Base-by-base conservation (phyloP, 805 yeast genomes). In the Torulaspora delbrueckii region DNA sequence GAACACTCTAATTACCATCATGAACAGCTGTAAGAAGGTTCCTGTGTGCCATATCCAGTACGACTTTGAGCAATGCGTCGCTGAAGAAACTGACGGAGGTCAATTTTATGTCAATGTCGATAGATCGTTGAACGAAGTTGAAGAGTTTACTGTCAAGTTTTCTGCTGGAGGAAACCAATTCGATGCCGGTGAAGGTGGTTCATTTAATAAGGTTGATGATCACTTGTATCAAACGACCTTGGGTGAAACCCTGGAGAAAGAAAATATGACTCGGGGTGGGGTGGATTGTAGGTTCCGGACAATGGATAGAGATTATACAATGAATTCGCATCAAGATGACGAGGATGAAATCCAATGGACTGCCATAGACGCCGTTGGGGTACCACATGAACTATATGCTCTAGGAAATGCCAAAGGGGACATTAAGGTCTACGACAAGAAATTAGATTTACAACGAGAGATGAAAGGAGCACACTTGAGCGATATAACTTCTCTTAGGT, bases 391-490 rank as follows among this genome's bases (percentile, higher is more conserved):
- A 10, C 45, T 40, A 10, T 60, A 57, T 44, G 55, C 63, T 2
- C 42, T 67, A 4, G 78, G 78, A 10, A 56, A 63, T 22, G 47
- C 60, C 4, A 42, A 51, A 4, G 78, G 78, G 3, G 48, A 51
- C 5, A 49, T 73, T 9, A 33, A 46, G 2, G 48, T 72, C 9
- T 50, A 44, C 36, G 43, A 54, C 41, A 47, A 27, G 5, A 6
- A 22, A n/a, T 49, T 53, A 23, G 30, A 48, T 8, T 37, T 59
- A 14, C 41, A 51, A 19, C 41, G 45, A 16, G 52, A 47, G 34
- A 31, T 42, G 26, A 36, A 42, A 4, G 62, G 57, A 2, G 86
- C 84, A 1, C 93, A 85, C 64, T 62, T 58, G 23, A 55, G 68
- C 25, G 75, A 77, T 38, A 67, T 84, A 1, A 57, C 70, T 0